A percentile compares a stretch with the other conserved stretches of the same genome.
Evolutionary conservation across 1,284 basidiomycete genomes (phyloP).

Genomic region (Wallemia mellicola): DNA sequence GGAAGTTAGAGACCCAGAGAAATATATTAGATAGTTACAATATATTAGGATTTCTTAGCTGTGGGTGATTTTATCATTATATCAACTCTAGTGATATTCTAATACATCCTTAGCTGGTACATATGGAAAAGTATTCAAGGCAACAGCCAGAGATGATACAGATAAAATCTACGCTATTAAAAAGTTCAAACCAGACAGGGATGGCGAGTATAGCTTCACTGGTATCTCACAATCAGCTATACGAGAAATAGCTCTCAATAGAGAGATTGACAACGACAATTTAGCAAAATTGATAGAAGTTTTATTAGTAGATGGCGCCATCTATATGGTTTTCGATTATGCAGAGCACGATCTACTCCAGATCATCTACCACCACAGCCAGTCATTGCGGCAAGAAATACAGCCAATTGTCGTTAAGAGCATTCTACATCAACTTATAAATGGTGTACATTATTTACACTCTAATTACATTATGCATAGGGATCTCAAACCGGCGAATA

Average conservation of each 20-base stretch:
- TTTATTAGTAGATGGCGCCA: constrained; percentile 86
- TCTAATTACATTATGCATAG: constrained; percentile 80
- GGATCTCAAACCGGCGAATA: constrained; percentile 95
- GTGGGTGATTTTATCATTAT: too few relatives aligned
- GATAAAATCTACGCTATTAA: constrained; percentile 72
- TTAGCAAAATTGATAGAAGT: constrained; percentile 74
- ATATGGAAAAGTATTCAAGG: constrained; percentile 94
- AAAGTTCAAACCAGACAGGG: constrained; percentile 99
- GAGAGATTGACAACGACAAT: constrained; percentile 79
- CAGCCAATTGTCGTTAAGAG: constrained; percentile 57
- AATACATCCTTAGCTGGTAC: constrained; percentile 98
- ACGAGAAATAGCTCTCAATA: constrained; percentile 80
- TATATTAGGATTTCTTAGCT: constrained; percentile 89
- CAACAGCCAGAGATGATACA: constrained; percentile 26
- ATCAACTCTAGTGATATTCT: too few relatives aligned
- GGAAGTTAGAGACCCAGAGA: background rate
- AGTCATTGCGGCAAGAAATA: constrained; percentile 45
- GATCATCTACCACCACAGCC: constrained; percentile 91
- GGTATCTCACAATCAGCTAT: constrained; percentile 94
- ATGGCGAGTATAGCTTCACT: constrained; percentile 88
- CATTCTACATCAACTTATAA: constrained; percentile 78
- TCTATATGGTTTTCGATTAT: constrained; percentile 97
- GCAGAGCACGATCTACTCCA: constrained; percentile 98
- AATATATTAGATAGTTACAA: constrained; percentile 36
- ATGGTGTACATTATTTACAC: constrained; percentile 81